Percentiles rank a stretch among this genome's conserved stretches.
Evolutionary conservation across 179 eudicot species (phyloP).

Genomic region (Amaranthus tricolor): DNA sequence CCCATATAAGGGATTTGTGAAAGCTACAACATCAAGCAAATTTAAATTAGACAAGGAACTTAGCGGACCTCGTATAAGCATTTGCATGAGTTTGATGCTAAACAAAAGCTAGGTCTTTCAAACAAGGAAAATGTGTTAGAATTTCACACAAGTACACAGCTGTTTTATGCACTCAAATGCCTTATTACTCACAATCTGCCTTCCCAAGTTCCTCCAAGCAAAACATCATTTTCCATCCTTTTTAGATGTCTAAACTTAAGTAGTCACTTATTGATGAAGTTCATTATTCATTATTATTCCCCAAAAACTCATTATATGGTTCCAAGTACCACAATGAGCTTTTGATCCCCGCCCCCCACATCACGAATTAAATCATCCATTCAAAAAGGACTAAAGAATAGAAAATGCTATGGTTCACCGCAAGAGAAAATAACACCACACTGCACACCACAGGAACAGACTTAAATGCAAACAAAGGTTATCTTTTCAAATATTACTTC

Average conservation of each 20-base stretch:
- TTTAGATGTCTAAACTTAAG: background rate
- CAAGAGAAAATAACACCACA: background rate
- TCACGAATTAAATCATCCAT: background rate
- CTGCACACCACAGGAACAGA: background rate
- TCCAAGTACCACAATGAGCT: no score
- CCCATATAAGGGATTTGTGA: conserved; percentile 77
- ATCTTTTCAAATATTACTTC: background rate
- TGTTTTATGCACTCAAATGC: background rate
- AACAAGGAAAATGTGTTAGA: background rate
- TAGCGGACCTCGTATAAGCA: background rate
- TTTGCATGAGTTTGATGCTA: background rate
- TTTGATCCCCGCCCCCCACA: no score
- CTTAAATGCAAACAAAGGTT: background rate
- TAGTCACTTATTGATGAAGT: background rate
- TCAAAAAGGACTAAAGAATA: background rate
- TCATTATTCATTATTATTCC: no score
- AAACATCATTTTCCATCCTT: background rate
- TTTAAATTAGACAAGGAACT: background rate
- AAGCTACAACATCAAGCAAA: conserved; percentile 45
- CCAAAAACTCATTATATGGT: no score
- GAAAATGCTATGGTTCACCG: background rate
- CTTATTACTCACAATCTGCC: background rate
- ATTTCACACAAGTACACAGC: background rate
- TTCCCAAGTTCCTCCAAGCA: background rate
- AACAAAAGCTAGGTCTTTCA: background rate